Conservation (phyloP, 208 protist species). For the Strigomonas culicis region DNA sequence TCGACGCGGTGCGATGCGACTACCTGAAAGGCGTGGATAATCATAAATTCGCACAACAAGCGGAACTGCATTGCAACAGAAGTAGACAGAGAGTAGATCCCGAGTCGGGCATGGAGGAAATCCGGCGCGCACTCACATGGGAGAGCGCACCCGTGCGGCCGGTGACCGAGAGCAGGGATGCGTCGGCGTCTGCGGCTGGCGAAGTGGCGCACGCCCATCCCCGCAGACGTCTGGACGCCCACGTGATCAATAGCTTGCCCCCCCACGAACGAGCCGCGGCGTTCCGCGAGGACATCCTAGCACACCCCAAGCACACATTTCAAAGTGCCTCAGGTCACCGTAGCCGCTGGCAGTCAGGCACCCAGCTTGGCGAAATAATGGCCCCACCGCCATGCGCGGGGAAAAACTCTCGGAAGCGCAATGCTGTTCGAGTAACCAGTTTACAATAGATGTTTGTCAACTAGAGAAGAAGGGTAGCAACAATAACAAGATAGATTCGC, state of each 20-base stretch:
- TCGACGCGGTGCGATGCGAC: slow-evolving; percentile 42
- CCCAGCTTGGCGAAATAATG: slow-evolving; percentile 44
- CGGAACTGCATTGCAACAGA: slow-evolving; percentile 8
- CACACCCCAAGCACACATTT: slow-evolving; percentile 54
- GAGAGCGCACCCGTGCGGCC: slow-evolving; percentile 11
- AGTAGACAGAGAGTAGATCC: slow-evolving; percentile 50
- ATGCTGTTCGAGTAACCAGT: slow-evolving; percentile 21
- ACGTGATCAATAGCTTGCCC: slow-evolving; percentile 27
- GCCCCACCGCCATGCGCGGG: slow-evolving; percentile 9
- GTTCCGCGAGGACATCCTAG: slow-evolving; percentile 36
- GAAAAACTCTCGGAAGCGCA: slow-evolving; percentile 15
- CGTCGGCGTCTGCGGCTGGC: background rate
- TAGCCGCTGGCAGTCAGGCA: slow-evolving; percentile 41
- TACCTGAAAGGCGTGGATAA: slow-evolving; percentile 40
- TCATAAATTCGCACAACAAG: slow-evolving; percentile 19
- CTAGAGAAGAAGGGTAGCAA: no score
- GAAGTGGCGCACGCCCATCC: background rate
- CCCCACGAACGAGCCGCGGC: slow-evolving; percentile 31
- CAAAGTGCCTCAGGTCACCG: slow-evolving; percentile 25
- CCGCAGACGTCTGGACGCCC: slow-evolving; percentile 11
- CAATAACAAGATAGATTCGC: no score
- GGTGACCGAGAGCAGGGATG: no score
- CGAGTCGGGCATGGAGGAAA: slow-evolving; percentile 54
- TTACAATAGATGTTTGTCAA: background rate
- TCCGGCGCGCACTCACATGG: slow-evolving; percentile 69